phyloP scores from a whole-genome alignment of 1,284 basidiomycete genomes.

The Vanrija pseudolonga region DNA sequence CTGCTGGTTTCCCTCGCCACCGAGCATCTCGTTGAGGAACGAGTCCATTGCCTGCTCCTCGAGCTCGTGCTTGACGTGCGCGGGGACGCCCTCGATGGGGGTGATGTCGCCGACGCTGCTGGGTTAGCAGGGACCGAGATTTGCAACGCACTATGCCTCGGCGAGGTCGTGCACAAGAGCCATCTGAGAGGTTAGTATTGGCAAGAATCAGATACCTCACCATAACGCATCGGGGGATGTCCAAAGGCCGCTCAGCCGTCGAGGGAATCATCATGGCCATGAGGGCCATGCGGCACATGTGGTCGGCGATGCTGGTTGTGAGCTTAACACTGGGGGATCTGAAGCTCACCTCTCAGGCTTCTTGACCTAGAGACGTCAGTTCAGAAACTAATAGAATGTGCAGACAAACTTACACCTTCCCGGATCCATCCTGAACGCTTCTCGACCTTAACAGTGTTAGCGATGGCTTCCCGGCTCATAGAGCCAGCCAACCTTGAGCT shows the following conservation, averaged over 20 bases:
- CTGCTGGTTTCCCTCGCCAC: conserved; percentile 58
- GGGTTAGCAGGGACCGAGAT: neutral
- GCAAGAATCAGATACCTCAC: conserved; percentile 18
- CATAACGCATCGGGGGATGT: conserved; percentile 62
- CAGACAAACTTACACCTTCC: conserved; percentile 58
- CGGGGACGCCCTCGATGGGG: conserved; percentile 79
- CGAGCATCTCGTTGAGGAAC: conserved; percentile 85
- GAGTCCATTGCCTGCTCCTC: conserved; percentile 82
- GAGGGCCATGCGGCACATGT: conserved; percentile 96
- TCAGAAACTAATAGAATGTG: neutral
- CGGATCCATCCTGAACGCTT: conserved; percentile 93
- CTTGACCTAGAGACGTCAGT: conserved; percentile 57
- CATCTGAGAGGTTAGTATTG: conserved; percentile 52
- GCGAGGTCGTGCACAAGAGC: conserved; percentile 91
- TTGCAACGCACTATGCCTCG: conserved; percentile 66
- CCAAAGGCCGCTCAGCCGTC: conserved; percentile 59
- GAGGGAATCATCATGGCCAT: conserved; percentile 73
- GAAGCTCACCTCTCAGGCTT: conserved; percentile 67
- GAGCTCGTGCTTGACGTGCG: conserved; percentile 66
- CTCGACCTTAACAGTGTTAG: conserved; percentile 61
- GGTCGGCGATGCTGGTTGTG: conserved; percentile 76
- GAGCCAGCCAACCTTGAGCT: conserved; percentile 64
- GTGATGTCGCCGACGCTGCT: conserved; percentile 81
- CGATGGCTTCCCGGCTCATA: neutral
- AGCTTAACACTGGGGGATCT: conserved; percentile 8